Base-by-base conservation (phyloP, 2,329 filamentous ascomycete species). In the Fusarium chlamydosporum region DNA sequence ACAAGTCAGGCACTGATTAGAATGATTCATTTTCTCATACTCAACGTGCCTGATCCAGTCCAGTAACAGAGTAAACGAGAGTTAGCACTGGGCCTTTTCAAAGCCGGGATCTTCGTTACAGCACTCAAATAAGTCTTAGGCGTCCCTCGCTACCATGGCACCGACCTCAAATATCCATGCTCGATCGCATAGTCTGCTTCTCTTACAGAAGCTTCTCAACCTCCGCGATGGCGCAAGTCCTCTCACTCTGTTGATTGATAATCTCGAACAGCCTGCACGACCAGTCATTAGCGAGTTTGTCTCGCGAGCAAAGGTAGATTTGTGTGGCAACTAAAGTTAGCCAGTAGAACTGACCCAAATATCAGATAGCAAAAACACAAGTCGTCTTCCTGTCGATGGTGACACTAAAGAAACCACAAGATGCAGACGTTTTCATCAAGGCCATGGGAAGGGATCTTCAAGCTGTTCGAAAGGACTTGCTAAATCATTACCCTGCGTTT, bases 231-330 rank as follows among this genome's bases (percentile, higher is more conserved):
- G 88, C 58, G 89, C 91, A 15, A 97, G 93, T 48, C 95, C 95
- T 4, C 89, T 98, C 74, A 97, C 94, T 0, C 83, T 98, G 27
- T 80, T 97, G 4, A 84, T 97, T 58, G 95, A 98, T 79, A 92
- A 86, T 34, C 83, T 97, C 31, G 93, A 97, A 80, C 94, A 97
- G 80, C 89, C 90, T 27, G 92, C 89, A 8, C 85, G 83, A 31
- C 89, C 90, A 1, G 80, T 97, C 6, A 68, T 95, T 3, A 81
- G 83, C 18, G 94, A 97, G 78, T 92, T 95, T 78, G 87, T 92
- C 55, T 83, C 85, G 46, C 86, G 94, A 72, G 93, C 92, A 56
- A 92, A 91, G 82, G 92, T 92, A 72, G 9, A 2, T 35, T 26
- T 10, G 6, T 29, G 9, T 31, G 38, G 15, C 18, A 34, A 31